Evolutionary conservation across 2,329 filamentous ascomycete species (phyloP).

Genomic region (Davidsoniella australis): DNA sequence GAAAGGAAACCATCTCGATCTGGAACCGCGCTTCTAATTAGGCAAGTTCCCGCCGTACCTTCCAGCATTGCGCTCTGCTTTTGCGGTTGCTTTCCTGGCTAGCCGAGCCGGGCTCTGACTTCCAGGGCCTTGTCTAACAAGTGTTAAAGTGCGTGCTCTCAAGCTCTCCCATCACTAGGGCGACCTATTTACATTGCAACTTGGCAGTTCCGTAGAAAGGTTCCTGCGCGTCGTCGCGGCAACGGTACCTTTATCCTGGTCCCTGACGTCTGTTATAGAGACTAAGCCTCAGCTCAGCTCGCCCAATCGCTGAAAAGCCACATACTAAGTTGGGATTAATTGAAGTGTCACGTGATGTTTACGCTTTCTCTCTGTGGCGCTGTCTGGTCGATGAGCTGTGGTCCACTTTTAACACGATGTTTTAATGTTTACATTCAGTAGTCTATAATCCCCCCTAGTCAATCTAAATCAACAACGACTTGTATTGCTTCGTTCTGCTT

Average conservation of each 20-base stretch:
- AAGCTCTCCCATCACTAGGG: constrained; percentile 4
- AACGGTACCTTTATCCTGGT: background rate
- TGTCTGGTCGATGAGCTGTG: too few relatives aligned
- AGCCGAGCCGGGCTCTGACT: background rate
- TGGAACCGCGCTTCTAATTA: constrained; percentile 6
- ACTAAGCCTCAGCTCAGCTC: background rate
- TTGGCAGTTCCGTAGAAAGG: constrained; percentile 5
- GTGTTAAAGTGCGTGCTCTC: constrained; percentile 4
- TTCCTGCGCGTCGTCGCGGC: constrained; percentile 7
- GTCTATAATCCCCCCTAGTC: too few relatives aligned
- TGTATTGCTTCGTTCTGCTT: too few relatives aligned
- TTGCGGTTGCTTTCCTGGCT: background rate
- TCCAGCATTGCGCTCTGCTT: background rate
- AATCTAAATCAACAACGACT: too few relatives aligned
- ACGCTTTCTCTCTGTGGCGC: too few relatives aligned
- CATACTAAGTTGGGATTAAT: background rate
- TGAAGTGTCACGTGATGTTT: background rate
- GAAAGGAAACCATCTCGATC: background rate
- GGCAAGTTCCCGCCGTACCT: background rate
- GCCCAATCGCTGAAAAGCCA: background rate
- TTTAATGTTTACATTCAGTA: too few relatives aligned
- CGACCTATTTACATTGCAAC: constrained; percentile 9
- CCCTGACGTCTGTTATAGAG: too few relatives aligned
- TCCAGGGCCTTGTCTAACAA: background rate
- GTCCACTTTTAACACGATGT: too few relatives aligned